Evolutionary conservation across 495 filamentous ascomycete genomes (phyloP), one percentile per base, ranked within the genome.

Genomic region (Neurospora discreta): DNA sequence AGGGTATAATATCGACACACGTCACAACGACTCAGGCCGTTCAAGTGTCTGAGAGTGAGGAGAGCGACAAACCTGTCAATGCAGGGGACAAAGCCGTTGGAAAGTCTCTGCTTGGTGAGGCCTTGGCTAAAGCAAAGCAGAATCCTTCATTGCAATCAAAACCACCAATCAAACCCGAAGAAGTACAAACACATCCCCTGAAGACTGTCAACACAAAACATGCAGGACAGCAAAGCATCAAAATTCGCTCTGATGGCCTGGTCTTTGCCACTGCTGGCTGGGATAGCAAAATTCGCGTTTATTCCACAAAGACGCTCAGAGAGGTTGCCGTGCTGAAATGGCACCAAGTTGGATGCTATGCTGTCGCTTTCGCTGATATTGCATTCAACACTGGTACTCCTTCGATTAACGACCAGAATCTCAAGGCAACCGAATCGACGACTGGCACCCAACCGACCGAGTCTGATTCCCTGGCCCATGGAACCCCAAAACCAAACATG

Each of bases 301-400:
- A 98, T 78, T 91, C 90, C 1, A 79, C 86, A 15, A 93, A 91
- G 77, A 91, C 89, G 0, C 87, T 98, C 86, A 91, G 90, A 75
- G 95, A 98, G 81, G 76, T 99, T 3, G 95, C 95, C 5, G 95
- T 98, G 72, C 81, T 98, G 74, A 97, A 96, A 81, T 98, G 96
- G 95, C 95, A 98, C 79, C 89, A 90, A 73, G 91, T 91, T 42
- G 95, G 95, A 20, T 93, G 91, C 74, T 98, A 97, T 82, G 87
- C 91, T n/a, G 87, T 91, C 68, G 90, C 89, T 23, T 97, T 98
- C 84, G 90, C 91, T 2, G 80, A 83, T 16, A 77, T 88, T 18
- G 71, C 76, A 3, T 18, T 69, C 13, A 39, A 60, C 36, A 38
- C 68, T n/a, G 39, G 73, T n/a, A 33, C 26, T 65, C 52, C 52